phyloP scores from a whole-genome alignment of 2,329 filamentous ascomycete species.

The Zasmidium angulare region DNA sequence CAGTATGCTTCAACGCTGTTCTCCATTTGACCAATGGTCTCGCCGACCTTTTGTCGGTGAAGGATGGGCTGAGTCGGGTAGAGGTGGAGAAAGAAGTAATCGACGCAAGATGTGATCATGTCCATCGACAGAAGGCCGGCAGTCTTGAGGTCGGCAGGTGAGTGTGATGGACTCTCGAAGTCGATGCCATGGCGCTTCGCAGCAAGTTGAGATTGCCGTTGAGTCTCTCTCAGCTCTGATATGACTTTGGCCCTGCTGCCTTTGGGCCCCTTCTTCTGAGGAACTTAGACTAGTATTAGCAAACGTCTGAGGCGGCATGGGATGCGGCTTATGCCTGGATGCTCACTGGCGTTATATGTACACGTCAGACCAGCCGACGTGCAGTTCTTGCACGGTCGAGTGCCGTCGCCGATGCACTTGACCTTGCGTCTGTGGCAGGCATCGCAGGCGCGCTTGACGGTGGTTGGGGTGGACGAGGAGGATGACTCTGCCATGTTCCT shows the following conservation, averaged over 20 bases:
- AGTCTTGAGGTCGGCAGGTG: constrained; percentile 46
- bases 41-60: constrained; percentile 52
- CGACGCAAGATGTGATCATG: constrained; percentile 55
- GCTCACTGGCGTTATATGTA: constrained; percentile 57
- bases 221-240: constrained; percentile 59
- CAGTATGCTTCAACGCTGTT: constrained; percentile 57
- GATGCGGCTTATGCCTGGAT: too few relatives aligned
- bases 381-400: constrained; percentile 61
- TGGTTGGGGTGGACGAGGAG: constrained; percentile 15
- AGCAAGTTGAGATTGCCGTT: constrained; percentile 46
- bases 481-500: constrained; percentile 22
- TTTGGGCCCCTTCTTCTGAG: constrained; percentile 64
- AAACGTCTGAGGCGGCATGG: too few relatives aligned
- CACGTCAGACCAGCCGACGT: constrained; percentile 59
- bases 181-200: constrained; percentile 40
- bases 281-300: constrained; percentile 37
- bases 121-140: constrained; percentile 51
- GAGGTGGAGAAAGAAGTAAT: constrained; percentile 62
- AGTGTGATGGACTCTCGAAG: constrained; percentile 42
- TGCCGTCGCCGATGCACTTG: constrained; percentile 52
- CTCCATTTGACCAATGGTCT: constrained; percentile 54
- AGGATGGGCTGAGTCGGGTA: constrained; percentile 65
- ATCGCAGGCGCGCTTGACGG: constrained; percentile 35
- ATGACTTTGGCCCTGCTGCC: constrained; percentile 63
- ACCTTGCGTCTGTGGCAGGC: constrained; percentile 51